Evolutionary conservation across 148 eudicot genomes (phyloP), one percentile per base, ranked within the genome.

Genomic region (Chenopodium formosanum): DNA sequence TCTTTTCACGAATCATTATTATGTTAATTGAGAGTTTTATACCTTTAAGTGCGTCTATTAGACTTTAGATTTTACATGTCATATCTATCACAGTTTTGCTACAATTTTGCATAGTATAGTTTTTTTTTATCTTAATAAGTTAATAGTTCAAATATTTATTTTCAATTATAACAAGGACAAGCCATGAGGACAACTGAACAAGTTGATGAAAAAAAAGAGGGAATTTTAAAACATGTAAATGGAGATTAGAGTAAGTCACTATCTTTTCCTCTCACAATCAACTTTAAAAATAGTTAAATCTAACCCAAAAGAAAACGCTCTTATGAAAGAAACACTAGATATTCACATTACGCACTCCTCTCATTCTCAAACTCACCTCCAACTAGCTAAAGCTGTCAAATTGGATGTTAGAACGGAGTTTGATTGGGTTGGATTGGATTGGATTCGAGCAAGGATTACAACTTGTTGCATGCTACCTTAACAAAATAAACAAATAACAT

Each of bases 211-310:
- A 52, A 4, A 9, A 80, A 47, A 75, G 10, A 10, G 25, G 50
- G 73, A 74, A 23, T 32, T 23, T 34, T 40, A 44, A 40, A 48
- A 70, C 47, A 32, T 31, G 67, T 64, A 65, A 74, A 75, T 10
- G 27, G 68, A 48, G 44, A 53, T 11, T 40, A 22, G 25, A 46
- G 62, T 47, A 40, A 44, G 85, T 83, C 82, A 67, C 79, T 53
- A 56, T 83, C 82, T 70, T 67, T 60, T 22, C 64, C 70, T 79
- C 19, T 65, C 76, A 60, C 73, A 27, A 50, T 75, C 80, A 79
- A 7, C 79, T 75, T 75, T 77, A 44, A 67, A 14, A 27, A 56
- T 29, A 68, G 78, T 66, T 78, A 78, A 25, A 53, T 23, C 9
- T 53, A 74, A 78, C 12, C 47, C 23, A 64, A 72, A 46, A 27